Evolutionary conservation across 2,329 filamentous ascomycete species (phyloP).

Genomic region (Dactylonectria macrodidyma): DNA sequence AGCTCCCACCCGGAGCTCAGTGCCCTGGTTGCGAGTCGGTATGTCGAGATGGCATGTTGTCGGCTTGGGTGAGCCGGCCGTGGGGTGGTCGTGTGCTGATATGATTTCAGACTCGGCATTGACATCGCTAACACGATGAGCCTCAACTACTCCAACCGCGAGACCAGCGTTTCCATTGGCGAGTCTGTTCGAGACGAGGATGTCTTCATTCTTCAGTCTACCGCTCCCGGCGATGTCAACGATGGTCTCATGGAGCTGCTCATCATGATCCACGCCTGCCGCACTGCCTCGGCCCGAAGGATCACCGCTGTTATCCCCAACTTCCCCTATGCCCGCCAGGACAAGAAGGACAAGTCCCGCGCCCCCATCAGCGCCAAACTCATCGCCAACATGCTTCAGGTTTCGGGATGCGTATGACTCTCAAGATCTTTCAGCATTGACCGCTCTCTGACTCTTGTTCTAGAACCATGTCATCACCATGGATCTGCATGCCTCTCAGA

Average conservation of each 20-base stretch:
- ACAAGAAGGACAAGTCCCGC: conserved; percentile 95
- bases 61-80: conserved; percentile 13
- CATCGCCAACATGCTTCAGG: conserved; percentile 98
- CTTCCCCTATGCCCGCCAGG: conserved; percentile 96
- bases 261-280: conserved; percentile 97
- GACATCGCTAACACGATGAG: conserved; percentile 85
- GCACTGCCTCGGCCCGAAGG: conserved; percentile 78
- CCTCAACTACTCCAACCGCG: conserved; percentile 88
- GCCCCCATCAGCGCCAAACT: conserved; percentile 97
- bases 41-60: conserved; percentile 41
- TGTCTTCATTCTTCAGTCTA: conserved; percentile 98
- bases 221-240: conserved; percentile 95
- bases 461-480: conserved; percentile 84
- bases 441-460: conserved; percentile 17
- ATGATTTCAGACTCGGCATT: conserved; percentile 75
- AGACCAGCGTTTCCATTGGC: conserved; percentile 92
- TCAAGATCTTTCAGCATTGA: background rate
- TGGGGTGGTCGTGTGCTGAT: conserved; percentile 42
- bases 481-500: conserved; percentile 95
- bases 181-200: conserved; percentile 98
- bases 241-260: conserved; percentile 98
- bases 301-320: conserved; percentile 97
- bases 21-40: conserved; percentile 62
- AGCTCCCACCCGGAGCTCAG: conserved; percentile 65
- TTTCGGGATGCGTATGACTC: conserved; percentile 79